phyloP scores from a whole-genome alignment of 768 basidiomycete species.

The Boletus rubropictus region DNA sequence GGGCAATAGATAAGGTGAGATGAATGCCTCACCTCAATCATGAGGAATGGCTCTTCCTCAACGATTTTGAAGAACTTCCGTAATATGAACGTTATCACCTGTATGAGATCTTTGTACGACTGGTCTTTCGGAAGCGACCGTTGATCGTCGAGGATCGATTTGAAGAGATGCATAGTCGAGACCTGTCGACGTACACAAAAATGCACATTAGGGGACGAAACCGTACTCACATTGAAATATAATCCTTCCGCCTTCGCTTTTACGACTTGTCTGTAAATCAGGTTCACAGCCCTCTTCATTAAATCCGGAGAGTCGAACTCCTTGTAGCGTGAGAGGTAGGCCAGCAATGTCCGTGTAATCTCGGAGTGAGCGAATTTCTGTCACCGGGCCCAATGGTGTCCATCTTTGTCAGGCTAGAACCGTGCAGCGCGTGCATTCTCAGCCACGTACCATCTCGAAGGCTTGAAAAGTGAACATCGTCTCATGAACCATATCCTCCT shows the following conservation, averaged over 20 bases:
- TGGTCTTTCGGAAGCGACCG: conserved; percentile 72
- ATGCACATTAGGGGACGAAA: conserved; percentile 1
- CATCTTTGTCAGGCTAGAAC: conserved; percentile 16
- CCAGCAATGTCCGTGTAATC: conserved; percentile 76
- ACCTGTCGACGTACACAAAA: conserved; percentile 49
- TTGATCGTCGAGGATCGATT: conserved; percentile 76
- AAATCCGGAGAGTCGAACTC: conserved; percentile 71
- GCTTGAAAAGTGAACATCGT: conserved; percentile 89
- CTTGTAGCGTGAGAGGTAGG: conserved; percentile 78
- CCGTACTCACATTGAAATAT: conserved; percentile 78
- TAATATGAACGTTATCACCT: conserved; percentile 80
- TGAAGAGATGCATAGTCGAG: conserved; percentile 85
- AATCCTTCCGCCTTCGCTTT: conserved; percentile 89
- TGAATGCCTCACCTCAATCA: conserved; percentile 68
- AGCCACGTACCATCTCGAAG: conserved; percentile 70
- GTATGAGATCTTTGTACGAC: conserved; percentile 75
- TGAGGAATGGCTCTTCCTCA: conserved; percentile 76
- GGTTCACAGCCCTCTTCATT: conserved; percentile 83
- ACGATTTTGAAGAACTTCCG: conserved; percentile 93
- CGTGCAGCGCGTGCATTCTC: conserved; percentile 13
- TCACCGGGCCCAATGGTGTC: conserved; percentile 14
- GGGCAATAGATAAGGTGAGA: conserved; percentile 21
- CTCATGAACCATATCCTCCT: conserved; percentile 67
- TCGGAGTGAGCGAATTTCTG: conserved; percentile 90
- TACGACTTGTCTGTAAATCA: conserved; percentile 89